phyloP scores from a whole-genome alignment of 805 yeast species.

The Zygoascus bituminiphila region DNA sequence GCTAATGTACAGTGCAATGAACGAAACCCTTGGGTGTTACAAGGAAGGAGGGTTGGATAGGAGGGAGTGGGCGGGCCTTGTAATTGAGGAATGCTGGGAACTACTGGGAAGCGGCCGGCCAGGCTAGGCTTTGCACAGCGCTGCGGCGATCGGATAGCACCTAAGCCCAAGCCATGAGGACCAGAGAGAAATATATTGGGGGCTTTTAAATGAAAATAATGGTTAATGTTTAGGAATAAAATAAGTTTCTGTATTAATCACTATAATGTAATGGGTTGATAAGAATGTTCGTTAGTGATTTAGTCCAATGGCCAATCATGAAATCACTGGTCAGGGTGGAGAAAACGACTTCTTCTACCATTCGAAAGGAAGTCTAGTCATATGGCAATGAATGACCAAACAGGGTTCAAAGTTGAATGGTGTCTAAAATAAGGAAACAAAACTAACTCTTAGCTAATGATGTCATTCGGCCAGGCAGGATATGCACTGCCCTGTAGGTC shows the following conservation, averaged over 20 bases:
- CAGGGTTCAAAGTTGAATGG: slow-evolving; percentile 1
- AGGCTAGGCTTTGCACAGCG: neutral
- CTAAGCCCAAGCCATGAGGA: no score
- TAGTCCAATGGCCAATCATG: slow-evolving; percentile 16
- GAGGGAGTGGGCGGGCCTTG: neutral
- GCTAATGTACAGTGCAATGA: neutral
- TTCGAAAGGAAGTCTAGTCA: neutral
- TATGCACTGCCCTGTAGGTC: no score
- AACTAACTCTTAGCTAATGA: no score
- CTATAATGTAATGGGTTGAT: no score
- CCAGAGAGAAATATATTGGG: no score
- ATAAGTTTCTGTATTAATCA: no score
- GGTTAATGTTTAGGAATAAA: no score
- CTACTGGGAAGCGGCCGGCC: neutral
- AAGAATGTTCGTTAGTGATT: slow-evolving; percentile 20
- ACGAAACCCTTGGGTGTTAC: neutral
- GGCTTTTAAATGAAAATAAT: no score
- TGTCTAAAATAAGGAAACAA: no score
- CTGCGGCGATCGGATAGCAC: no score
- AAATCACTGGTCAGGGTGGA: slow-evolving; percentile 18
- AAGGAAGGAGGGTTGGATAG: neutral
- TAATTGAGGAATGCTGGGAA: neutral
- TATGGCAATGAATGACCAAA: neutral
- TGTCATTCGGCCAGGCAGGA: no score
- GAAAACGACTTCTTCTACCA: slow-evolving; percentile 15